Base-by-base conservation (phyloP, 2,329 filamentous ascomycete species). In the Myriosclerotinia scirpicola region DNA sequence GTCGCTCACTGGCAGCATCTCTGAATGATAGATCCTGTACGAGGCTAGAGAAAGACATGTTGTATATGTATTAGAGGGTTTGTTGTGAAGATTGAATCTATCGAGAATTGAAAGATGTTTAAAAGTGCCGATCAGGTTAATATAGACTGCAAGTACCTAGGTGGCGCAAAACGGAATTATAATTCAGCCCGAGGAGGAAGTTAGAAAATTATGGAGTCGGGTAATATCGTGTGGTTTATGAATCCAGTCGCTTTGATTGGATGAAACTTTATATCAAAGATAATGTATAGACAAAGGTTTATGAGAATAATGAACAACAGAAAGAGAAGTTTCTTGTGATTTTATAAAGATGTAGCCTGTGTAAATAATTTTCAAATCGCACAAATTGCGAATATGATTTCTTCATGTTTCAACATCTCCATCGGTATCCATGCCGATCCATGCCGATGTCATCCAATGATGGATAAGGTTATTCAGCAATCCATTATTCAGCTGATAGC, bases 41-140 rank as follows among this genome's bases (percentile, higher is more conserved):
- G 64, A 89, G 85, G 74, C 84, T 87, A 52, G 87, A 89, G 79
- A 89, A 89, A 46, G 87, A 89, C 87, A 89, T 89, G 68, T 64
- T 76, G 46, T 22, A 20, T 38, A 58, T n/a, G 12, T 15, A 52
- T 15, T 52, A 42, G 26, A 58, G 26, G 38, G 14, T 44, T 9
- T 12, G 15, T 1, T 17, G 26, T 14, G 11, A 48, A 17, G 26
- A 59, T 14, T 30, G 62, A 56, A 36, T 42, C 22, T 58, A 30
- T 30, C 20, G 20, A 42, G 11, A 52, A 52, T 42, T 20, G 38
- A 30, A 63, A 8, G n/a, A 61, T 12, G 36, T 14, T 26, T 40
- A 11, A 42, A 26, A 46, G 46, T 22, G 34, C 34, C 1, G 36
- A 42, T 60, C 38, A 22, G 40, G 48, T 22, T 61, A 36, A 61